Conservation (phyloP, 2,329 filamentous ascomycete species). For the Aspergillus sp. region DNA sequence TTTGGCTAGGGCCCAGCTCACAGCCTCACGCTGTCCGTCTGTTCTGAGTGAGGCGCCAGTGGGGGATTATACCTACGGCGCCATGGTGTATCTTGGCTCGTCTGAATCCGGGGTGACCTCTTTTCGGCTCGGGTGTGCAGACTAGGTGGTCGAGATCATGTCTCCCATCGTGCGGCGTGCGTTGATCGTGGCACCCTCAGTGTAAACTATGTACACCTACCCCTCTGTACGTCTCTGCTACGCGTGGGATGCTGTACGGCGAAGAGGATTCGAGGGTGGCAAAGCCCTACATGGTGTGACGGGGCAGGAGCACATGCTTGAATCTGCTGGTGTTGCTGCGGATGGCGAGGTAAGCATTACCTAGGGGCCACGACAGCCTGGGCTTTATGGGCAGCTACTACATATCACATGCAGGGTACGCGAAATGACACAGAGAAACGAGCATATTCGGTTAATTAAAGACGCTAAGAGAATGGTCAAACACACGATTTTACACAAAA, state of each 20-base stretch:
- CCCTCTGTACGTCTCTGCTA: too few species aligned
- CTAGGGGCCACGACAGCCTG: not conserved
- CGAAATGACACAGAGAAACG: not conserved
- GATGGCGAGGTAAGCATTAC: not conserved
- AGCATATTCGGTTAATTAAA: slow-evolving; percentile 12
- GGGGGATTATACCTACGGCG: not conserved
- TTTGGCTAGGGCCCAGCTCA: not conserved
- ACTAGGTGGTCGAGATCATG: not conserved
- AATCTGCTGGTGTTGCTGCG: not conserved
- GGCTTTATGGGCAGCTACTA: not conserved
- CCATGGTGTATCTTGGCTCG: not conserved
- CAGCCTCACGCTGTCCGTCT: not conserved
- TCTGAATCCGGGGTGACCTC: too few species aligned
- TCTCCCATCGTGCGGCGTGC: too few species aligned
- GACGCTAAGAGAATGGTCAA: slow-evolving; percentile 4
- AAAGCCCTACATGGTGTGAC: too few species aligned
- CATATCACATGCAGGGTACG: not conserved
- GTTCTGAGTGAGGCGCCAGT: not conserved
- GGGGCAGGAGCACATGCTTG: not conserved
- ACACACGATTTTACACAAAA: slow-evolving; percentile 3
- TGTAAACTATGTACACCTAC: not conserved
- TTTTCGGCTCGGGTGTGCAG: not conserved
- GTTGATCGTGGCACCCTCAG: not conserved
- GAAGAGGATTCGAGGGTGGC: not conserved
- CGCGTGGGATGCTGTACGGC: not conserved